A percentile compares a stretch with the other conserved stretches of the same genome.
phyloP scores from a whole-genome alignment of 176 grass and related monocot genomes.

The Raddia guianensis region DNA sequence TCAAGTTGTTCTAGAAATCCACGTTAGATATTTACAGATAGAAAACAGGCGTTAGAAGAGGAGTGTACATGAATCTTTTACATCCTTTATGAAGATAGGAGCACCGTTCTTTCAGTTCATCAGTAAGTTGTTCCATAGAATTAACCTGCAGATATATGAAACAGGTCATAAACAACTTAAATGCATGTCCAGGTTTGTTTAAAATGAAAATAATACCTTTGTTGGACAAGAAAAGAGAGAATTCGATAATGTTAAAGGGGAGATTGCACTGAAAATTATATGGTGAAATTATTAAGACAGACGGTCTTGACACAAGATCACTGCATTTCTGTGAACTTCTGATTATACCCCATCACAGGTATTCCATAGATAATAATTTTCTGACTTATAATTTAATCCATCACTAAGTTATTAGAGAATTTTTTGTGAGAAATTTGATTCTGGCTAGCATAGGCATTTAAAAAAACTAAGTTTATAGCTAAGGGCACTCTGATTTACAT shows the following conservation, averaged over 20 bases:
- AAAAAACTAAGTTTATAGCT: background rate
- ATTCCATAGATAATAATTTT: background rate
- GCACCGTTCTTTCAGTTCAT: constrained; percentile 90
- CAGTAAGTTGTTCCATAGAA: constrained; percentile 86
- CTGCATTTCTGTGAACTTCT: background rate
- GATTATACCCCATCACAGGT: background rate
- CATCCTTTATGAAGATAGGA: constrained; percentile 91
- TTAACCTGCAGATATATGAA: constrained; percentile 55
- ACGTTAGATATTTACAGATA: constrained; percentile 27
- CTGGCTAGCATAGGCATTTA: background rate
- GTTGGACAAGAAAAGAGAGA: constrained; percentile 4
- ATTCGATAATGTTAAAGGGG: constrained; percentile 1
- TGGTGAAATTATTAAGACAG: constrained; percentile 24
- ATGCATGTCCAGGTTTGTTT: constrained; percentile 23
- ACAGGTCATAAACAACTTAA: constrained; percentile 42
- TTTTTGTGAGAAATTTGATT: background rate
- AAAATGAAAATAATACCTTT: background rate
- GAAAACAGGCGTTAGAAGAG: constrained; percentile 15
- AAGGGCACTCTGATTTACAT: background rate
- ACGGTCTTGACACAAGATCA: background rate
- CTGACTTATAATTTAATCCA: constrained; percentile 3
- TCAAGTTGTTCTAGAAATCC: background rate
- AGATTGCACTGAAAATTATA: background rate
- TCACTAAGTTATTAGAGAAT: constrained; percentile 1
- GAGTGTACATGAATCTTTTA: constrained; percentile 85